Conservation (phyloP, 805 yeast genomes). For the Pichia membranifaciens region DNA sequence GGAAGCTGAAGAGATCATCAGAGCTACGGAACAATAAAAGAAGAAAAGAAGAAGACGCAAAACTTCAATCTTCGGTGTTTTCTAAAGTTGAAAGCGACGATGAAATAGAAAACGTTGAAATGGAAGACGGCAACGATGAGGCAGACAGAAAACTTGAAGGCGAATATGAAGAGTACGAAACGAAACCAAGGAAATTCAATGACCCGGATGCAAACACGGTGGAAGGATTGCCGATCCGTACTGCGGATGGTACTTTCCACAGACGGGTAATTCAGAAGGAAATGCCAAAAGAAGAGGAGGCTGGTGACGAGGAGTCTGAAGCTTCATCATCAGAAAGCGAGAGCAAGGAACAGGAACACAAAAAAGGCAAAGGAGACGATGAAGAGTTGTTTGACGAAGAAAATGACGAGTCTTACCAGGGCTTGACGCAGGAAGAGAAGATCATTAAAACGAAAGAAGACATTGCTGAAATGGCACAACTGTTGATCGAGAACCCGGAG, state of each 20-base stretch:
- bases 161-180: conserved; percentile 76
- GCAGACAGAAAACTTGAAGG: conserved; percentile 29
- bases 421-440: conserved; percentile 45
- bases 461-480: conserved; percentile 74
- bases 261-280: conserved; percentile 43
- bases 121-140: conserved; percentile 14
- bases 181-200: conserved; percentile 53
- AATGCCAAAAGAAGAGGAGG: conserved; percentile 12
- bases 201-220: conserved; percentile 38
- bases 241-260: conserved; percentile 65
- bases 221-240: conserved; percentile 78
- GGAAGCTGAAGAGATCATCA: conserved; percentile 32
- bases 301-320: conserved; percentile 27
- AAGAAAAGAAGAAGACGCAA: conserved; percentile 40
- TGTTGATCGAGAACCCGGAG: conserved; percentile 82
- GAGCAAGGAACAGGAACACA: conserved; percentile 14
- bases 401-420: conserved; percentile 37
- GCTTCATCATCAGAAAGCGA: conserved; percentile 72
- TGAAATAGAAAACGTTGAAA: conserved; percentile 18
- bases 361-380: conserved; percentile 35
- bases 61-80: conserved; percentile 15
- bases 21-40: conserved; percentile 32
- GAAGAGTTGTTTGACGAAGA: conserved; percentile 44
- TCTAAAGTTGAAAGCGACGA: conserved; percentile 15
- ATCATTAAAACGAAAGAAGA: conserved; percentile 68